Base-by-base conservation (phyloP, 352 stramenopile species). In the Lagenidium sp. region DNA sequence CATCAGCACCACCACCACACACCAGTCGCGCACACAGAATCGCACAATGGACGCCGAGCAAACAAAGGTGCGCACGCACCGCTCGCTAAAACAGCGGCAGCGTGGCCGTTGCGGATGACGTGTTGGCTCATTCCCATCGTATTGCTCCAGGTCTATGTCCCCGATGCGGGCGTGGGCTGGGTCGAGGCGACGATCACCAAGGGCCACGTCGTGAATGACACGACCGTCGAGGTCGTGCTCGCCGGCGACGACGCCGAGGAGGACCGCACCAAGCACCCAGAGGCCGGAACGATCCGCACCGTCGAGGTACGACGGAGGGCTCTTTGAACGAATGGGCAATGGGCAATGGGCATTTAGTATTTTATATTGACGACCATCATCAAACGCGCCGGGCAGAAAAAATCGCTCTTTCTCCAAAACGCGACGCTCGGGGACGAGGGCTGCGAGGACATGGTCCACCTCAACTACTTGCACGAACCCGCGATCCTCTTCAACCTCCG, bases 401-500 rank as follows among this genome's bases (percentile, higher is more conserved):
- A 55, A 18, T 58, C 55, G 5, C 82, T 94, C 50, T 50, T 89
- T 53, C 55, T 93, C 30, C 78, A 90, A 45, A 93, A 93, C 58
- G 44, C 57, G 22, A 47, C 76, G 29, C 50, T 64, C 50, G 61
- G 49, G 4, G 44, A 43, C 3, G 66, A 89, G 36, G 82, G 82
- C 12, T 83, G 74, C 34, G 66, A 78, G 37, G 78, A 94, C 50
- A 92, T 95, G 83, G 74, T 87, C 42, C 85, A 67, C 44, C 73
- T 95, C 31, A 89, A 88, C 60, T 93, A 95, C 55, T 66, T 97
- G 24, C 87, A 97, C 56, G 85, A 96, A 64, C 80, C 87, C 3
- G 84, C 84, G 23, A 95, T 97, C 41, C 62, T 97, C 19, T 96
- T 83, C 65, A 97, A 96, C 67, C 70, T 97, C 28, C 84, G 91